Percentiles rank a stretch among this genome's conserved stretches.
phyloP scores from a whole-genome alignment of 2,329 filamentous ascomycete genomes.

The Emergomyces pasteurianus region DNA sequence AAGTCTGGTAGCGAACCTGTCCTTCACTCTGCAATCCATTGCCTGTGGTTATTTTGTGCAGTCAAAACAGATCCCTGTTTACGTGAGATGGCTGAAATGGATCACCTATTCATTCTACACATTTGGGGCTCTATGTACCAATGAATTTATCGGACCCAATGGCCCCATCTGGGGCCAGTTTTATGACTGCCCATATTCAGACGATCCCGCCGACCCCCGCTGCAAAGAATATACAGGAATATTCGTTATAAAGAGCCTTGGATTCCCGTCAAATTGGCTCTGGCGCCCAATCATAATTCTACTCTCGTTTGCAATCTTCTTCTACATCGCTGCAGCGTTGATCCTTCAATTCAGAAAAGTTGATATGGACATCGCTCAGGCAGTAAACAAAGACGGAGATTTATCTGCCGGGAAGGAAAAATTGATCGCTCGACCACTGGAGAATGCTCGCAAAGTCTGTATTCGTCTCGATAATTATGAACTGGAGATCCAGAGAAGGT shows the following conservation, averaged over 20 bases:
- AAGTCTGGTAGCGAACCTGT: conserved; percentile 59
- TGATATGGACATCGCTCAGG: conserved; percentile 57
- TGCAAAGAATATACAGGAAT: conserved; percentile 58
- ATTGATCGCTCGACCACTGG: conserved; percentile 43
- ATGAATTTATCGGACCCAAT: conserved; percentile 49
- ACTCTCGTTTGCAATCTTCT: conserved; percentile 50
- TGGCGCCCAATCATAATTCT: conserved; percentile 53
- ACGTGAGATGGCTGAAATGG: conserved; percentile 64
- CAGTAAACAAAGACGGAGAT: conserved; percentile 47
- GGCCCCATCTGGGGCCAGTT: conserved; percentile 44
- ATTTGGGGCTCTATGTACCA: conserved; percentile 58
- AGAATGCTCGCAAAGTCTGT: conserved; percentile 49
- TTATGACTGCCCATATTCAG: conserved; percentile 57
- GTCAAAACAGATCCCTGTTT: conserved; percentile 58
- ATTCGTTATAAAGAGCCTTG: conserved; percentile 57
- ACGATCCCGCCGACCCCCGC: conserved; percentile 49
- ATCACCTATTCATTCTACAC: conserved; percentile 40
- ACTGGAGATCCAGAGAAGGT: conserved; percentile 52
- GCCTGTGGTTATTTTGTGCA: conserved; percentile 69
- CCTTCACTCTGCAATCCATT: conserved; percentile 61
- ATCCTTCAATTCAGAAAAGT: conserved; percentile 53
- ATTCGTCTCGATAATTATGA: conserved; percentile 54
- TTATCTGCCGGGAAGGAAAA: conserved; percentile 60
- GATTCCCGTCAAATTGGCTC: conserved; percentile 57
- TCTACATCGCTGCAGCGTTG: conserved; percentile 49